Base-by-base conservation (phyloP, 1,284 basidiomycete genomes). In the Mycosarcoma maydis region DNA sequence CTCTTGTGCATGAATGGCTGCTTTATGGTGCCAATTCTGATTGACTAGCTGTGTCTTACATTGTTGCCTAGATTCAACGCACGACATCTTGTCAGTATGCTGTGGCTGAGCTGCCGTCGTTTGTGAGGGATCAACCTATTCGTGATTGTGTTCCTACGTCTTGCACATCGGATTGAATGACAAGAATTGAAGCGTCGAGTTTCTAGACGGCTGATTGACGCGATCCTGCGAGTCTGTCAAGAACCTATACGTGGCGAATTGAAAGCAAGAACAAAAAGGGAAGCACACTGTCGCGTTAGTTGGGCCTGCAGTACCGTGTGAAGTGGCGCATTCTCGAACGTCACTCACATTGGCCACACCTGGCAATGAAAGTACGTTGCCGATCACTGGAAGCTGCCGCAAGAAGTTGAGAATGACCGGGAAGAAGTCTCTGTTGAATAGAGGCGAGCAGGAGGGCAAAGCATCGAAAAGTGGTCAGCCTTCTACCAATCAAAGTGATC, bases 391-490 rank as follows among this genome's bases (percentile, higher is more conserved):
- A 54, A 98, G 83, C 84, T 98, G 96, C 68, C 96, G 87, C 70
- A 98, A 84, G 86, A 98, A 98, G 42, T 92, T 94, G 57, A 99
- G 86, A 58, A 98, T 92, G 56, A 98, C 95, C 6, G 96, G 96
- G 88, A 98, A 98, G 86, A 99, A 99, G 84, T 98, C 95, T 43
- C 95, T 98, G 84, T 57, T 29, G 24, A 14, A 17, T 16, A 23
- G 7, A 27, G 43, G 9, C 14, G 13, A 22, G 40, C 14, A 32
- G 36, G 24, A 34, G 27, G 33, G 36, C 22, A 39, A 39, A 14
- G 24, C 22, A 17, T 36, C 22, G 49, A 9, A 22, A 22, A 22
- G 37, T 16, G n/a, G 48, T 58, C 36, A 68, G 54, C 36, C 16
- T n/a, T 10, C 20, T 40, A 6, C n/a, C 36, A 3, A 19, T 36